Conservation (phyloP, 176 grass and related monocot species). For the Oryza longistaminata region DNA sequence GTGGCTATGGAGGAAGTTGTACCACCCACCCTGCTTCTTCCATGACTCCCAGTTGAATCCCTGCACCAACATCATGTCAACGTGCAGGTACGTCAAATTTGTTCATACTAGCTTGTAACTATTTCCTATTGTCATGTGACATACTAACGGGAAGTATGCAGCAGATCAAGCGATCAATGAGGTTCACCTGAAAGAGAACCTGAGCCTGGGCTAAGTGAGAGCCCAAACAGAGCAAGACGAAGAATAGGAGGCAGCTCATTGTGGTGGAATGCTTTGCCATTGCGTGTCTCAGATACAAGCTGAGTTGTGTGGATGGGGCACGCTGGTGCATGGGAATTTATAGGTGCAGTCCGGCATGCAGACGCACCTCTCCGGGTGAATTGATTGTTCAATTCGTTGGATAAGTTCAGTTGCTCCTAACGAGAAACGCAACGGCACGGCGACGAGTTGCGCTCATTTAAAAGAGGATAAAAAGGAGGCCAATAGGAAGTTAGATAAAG, state of each 20-base stretch:
- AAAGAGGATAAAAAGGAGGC: too few relatives aligned
- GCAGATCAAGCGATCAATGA: not conserved
- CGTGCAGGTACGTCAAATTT: not conserved
- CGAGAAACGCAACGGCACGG: not conserved
- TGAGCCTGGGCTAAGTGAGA: conserved; percentile 32
- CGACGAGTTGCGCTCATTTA: too few relatives aligned
- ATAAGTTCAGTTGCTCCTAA: conserved; percentile 40
- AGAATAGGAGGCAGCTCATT: not conserved
- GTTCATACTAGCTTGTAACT: not conserved
- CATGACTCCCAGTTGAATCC: conserved; percentile 90
- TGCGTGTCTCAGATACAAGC: not conserved
- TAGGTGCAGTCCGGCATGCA: not conserved
- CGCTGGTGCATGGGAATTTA: conserved; percentile 25
- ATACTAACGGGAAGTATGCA: not conserved
- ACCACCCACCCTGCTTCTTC: conserved; percentile 79
- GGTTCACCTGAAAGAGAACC: conserved; percentile 45
- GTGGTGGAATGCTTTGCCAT: conserved; percentile 22
- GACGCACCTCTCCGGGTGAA: not conserved
- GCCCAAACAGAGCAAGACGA: conserved; percentile 33
- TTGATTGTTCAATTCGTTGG: not conserved
- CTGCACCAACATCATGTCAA: not conserved
- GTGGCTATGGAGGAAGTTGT: conserved; percentile 48
- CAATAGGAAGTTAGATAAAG: too few relatives aligned
- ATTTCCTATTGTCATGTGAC: not conserved
- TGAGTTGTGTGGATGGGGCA: conserved; percentile 25